phyloP scores from a whole-genome alignment of 768 basidiomycete genomes.

The Mycena galopus region DNA sequence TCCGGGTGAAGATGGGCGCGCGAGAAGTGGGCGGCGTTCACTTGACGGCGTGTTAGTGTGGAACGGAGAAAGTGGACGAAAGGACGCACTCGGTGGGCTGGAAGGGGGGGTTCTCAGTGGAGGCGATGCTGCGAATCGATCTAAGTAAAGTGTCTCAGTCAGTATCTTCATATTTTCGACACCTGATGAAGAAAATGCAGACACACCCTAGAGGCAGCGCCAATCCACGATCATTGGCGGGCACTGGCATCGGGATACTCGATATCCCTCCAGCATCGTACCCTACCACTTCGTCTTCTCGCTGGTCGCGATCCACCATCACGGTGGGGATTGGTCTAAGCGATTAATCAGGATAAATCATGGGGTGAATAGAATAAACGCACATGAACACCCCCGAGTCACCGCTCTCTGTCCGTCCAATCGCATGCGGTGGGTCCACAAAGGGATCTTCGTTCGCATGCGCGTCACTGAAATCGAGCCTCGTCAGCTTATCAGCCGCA shows the following conservation, averaged over 20 bases:
- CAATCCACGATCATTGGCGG: neutral
- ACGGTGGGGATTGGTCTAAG: conserved; percentile 4
- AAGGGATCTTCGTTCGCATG: conserved; percentile 27
- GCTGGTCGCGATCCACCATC: neutral
- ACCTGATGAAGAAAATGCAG: neutral
- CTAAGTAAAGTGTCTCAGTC: neutral
- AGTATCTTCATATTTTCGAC: too few species aligned
- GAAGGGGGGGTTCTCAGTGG: conserved; percentile 18
- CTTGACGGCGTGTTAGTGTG: neutral
- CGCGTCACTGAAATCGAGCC: neutral
- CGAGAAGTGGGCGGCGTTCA: conserved; percentile 35
- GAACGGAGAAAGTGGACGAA: neutral
- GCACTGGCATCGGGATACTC: conserved; percentile 47
- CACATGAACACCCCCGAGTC: conserved; percentile 17
- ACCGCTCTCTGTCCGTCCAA: neutral
- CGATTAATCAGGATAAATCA: neutral
- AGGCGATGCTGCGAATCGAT: conserved; percentile 26
- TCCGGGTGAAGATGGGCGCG: neutral
- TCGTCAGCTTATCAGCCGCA: too few species aligned
- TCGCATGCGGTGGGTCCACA: conserved; percentile 15
- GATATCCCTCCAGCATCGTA: conserved; percentile 31
- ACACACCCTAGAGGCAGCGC: conserved; percentile 15
- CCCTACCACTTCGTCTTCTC: neutral
- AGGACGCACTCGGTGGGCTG: conserved; percentile 25
- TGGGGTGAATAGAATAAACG: neutral